Percentiles rank a stretch among this genome's conserved stretches.
Evolutionary conservation across 768 basidiomycete species (phyloP).

Genomic region (Lentinula edodes): DNA sequence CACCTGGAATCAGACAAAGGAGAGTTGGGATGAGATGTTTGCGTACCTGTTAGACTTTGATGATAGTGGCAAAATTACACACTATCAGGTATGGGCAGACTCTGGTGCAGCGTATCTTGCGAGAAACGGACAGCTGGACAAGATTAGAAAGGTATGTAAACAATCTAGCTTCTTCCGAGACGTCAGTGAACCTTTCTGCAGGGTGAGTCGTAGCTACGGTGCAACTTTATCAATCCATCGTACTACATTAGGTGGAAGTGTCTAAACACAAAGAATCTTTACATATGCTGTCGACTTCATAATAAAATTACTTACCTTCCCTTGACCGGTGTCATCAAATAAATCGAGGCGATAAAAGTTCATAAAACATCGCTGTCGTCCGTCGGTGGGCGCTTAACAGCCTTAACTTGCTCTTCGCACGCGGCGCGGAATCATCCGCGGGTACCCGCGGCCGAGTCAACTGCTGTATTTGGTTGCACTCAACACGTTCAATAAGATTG

Average conservation of each 20-base stretch:
- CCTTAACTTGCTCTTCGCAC: background rate
- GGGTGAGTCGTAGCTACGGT: background rate
- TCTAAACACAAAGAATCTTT: too few species aligned
- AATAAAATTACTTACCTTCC: too few species aligned
- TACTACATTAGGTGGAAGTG: too few species aligned
- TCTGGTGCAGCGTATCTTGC: constrained; percentile 61
- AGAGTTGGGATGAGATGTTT: constrained; percentile 61
- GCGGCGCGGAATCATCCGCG: background rate
- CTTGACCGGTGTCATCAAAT: too few species aligned
- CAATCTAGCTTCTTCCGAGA: background rate
- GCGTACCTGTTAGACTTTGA: constrained; percentile 58
- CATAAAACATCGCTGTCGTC: too few species aligned
- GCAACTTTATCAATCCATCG: too few species aligned
- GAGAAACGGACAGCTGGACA: constrained; percentile 38
- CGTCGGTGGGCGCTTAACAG: background rate
- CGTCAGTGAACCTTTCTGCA: background rate
- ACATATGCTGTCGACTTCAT: too few species aligned
- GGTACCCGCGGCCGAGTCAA: background rate
- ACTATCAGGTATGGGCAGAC: constrained; percentile 67
- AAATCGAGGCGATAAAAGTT: too few species aligned
- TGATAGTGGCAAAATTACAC: constrained; percentile 44
- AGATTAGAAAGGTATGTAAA: constrained; percentile 14
- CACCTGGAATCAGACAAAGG: constrained; percentile 46
- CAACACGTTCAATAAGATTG: background rate
- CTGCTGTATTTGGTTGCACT: background rate